Evolutionary conservation across 2,329 filamentous ascomycete genomes (phyloP), one percentile per base, ranked within the genome.

Genomic region (Apiospora sp.): DNA sequence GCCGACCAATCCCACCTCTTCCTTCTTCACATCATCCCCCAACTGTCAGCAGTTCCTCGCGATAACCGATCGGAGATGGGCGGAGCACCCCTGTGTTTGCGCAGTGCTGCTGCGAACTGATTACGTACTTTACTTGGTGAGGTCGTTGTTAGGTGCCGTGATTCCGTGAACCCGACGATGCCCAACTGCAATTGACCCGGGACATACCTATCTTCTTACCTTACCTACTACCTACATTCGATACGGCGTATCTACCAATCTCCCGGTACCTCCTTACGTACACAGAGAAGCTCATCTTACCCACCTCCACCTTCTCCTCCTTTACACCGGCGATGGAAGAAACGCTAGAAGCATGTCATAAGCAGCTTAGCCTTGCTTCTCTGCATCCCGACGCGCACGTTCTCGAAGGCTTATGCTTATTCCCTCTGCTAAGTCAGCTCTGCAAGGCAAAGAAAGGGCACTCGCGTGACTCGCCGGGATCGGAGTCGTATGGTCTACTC

Each of bases 201-300:
- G 22, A 2, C 44, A 27, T 4, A 4, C n/a, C 49, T 27, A 27
- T 14, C n/a, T 3, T 2, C 48, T n/a, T 27, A 27, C 14, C 49
- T n/a, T 13, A 24, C 49, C 49, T 51, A 51, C 49, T 22, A 46
- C 44, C 8, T 24, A 3, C 4, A 54, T 30, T 27, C 49, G n/a
- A 54, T 16, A 54, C 24, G 49, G 49, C 49, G 49, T 30, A 54
- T 54, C 49, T 54, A 54, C 46, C 46, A 49, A 49, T 49, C 22
- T 54, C 13, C 12, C 49, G 24, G 24, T 27, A 54, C 27, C 27
- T 41, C 1, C 7, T 41, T 41, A 10, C 37, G 37, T 49, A 19
- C 14, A 30, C 12, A 34, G 27, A 30, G 27, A 58, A 16, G 27
- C 51, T 19, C 4, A 7, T 14, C 51, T 58, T 14, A 30, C 30